Evolutionary conservation across 768 basidiomycete genomes (phyloP), one percentile per base, ranked within the genome.

Genomic region (Daedalea quercina): DNA sequence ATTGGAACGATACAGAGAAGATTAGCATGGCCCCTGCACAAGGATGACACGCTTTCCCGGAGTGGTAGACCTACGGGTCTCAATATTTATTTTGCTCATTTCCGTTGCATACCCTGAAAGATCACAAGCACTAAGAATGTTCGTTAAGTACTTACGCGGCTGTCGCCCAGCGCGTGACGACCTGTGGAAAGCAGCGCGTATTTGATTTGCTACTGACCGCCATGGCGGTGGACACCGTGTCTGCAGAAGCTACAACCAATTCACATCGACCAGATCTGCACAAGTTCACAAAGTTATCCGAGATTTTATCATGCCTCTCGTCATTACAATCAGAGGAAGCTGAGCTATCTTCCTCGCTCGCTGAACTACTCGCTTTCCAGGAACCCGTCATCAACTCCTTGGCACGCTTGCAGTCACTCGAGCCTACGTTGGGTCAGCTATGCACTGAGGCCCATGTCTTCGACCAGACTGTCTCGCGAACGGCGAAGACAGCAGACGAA

Each of bases 11-110:
- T 94, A 94, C 92, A 94, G 92, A 95, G 93, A 94, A 94, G 93
- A 94, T 95, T 94, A 94, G 93, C 93, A 95, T 95, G 90, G 94
- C 92, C 93, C 94, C 93, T 95, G 93, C 94, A 95, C 92, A 96
- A 94, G 94, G 93, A 94, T 94, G 93, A 94, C 93, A 94, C 90
- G 88, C 87, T 90, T 87, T 87, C 79, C 84, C 85, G 85, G 87
- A 88, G 86, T 87, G 85, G 86, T 86, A 86, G 67, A 68, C 63
- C 67, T 69, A 69, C 66, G 67, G 69, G 66, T 69, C 67, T 70
- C 69, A 70, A 71, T 70, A 71, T 70, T 71, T 70, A 69, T 70
- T 63, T 48, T 55, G n/a, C 4, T 19, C 19, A 9, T 35, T 35
- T 35, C 34, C 34, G 8, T 35, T 35, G 17, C 34, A 35, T 35